phyloP scores from a whole-genome alignment of 805 yeast genomes.

The Lipomyces yamanashiensis region DNA sequence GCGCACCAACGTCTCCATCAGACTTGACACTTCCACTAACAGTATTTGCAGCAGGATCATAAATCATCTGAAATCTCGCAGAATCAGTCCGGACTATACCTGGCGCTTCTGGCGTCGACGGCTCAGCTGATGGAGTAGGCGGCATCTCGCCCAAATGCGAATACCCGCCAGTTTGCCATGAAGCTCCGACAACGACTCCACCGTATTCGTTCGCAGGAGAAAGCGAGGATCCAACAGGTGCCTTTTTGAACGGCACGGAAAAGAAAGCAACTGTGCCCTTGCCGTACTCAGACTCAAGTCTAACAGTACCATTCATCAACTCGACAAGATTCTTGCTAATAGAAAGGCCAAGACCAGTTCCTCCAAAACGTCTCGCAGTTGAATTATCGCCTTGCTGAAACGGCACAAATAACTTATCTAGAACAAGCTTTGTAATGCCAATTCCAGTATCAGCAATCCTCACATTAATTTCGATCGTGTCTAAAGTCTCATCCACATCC shows the following conservation, averaged over 20 bases:
- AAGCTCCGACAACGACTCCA: neutral
- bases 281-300: slow-evolving; percentile 54
- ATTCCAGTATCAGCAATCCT: slow-evolving; percentile 56
- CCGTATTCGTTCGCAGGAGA: slow-evolving; percentile 21
- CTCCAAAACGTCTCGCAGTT: slow-evolving; percentile 57
- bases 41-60: neutral
- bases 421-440: slow-evolving; percentile 55
- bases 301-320: slow-evolving; percentile 55
- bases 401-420: slow-evolving; percentile 56
- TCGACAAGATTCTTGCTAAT: slow-evolving; percentile 55
- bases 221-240: slow-evolving; percentile 38
- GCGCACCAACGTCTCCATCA: neutral
- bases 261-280: slow-evolving; percentile 55
- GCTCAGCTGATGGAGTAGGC: slow-evolving; percentile 3
- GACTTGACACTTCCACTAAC: neutral
- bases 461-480: slow-evolving; percentile 41
- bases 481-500: slow-evolving; percentile 48
- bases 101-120: neutral
- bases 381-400: slow-evolving; percentile 63
- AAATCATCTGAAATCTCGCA: neutral
- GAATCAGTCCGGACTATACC: neutral
- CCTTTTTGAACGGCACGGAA: slow-evolving; percentile 39
- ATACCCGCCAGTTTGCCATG: slow-evolving; percentile 8
- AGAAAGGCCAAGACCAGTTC: slow-evolving; percentile 58
- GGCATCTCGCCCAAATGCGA: slow-evolving; percentile 14